These are phyloP conservation scores for Paxillus ammoniavirescens DNA, from an alignment of 768 basidiomycete genomes.

Conservation along the genomic window DNA sequence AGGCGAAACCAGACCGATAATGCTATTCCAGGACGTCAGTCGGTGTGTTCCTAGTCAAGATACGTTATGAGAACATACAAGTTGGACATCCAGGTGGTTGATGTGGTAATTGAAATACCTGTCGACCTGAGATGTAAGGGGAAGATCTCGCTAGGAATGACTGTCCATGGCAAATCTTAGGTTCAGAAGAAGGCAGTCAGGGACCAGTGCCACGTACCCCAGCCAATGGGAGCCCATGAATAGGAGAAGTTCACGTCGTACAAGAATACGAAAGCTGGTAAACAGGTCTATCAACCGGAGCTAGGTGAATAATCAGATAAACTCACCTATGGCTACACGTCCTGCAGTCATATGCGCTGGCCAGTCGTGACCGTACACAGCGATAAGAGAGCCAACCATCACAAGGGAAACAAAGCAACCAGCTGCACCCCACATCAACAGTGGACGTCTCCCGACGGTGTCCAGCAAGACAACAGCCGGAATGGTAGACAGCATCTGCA, in stretches of 20 bases:
- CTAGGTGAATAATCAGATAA: constrained; percentile 14
- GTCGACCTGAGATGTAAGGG: constrained; percentile 41
- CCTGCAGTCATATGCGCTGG: constrained; percentile 26
- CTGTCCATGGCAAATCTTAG: constrained; percentile 21
- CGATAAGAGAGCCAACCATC: constrained; percentile 28
- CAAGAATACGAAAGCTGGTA: constrained; percentile 38
- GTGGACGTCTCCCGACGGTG: constrained; percentile 37
- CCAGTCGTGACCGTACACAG: constrained; percentile 29
- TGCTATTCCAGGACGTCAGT: constrained; percentile 7
- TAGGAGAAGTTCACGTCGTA: constrained; percentile 37
- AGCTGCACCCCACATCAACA: constrained; percentile 39
- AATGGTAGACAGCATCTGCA: constrained; percentile 33
- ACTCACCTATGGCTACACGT: constrained; percentile 28
- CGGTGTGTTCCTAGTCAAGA: background rate
- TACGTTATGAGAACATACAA: constrained; percentile 19
- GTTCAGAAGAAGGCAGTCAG: background rate
- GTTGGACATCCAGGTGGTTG: constrained; percentile 41
- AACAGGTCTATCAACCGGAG: constrained; percentile 12
- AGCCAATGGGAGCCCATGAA: constrained; percentile 34
- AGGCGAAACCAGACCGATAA: constrained; percentile 30
- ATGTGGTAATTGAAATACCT: constrained; percentile 41
- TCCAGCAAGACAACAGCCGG: constrained; percentile 38
- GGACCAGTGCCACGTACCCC: constrained; percentile 13
- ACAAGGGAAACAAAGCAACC: constrained; percentile 31
- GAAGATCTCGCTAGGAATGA: constrained; percentile 41